Evolutionary conservation across 2,329 filamentous ascomycete species (phyloP), one percentile per base, ranked within the genome.

Genomic region (Aspergillus puulaauensis): DNA sequence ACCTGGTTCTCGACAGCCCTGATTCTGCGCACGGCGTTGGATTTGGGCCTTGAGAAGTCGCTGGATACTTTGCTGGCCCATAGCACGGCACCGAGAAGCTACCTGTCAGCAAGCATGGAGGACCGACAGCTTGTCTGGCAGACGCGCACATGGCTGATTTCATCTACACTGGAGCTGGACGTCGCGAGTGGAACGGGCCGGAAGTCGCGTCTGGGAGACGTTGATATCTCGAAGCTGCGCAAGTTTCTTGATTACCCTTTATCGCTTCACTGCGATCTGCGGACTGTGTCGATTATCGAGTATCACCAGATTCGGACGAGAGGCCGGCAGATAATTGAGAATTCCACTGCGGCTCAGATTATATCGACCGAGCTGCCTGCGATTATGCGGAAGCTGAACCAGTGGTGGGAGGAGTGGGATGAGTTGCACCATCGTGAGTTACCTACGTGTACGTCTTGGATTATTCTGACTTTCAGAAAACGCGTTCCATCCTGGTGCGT

Each of bases 1-100:
- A 72, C 71, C 1, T 73, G 71, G 71, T 73, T 73, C 47, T 73
- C 71, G 0, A 73, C 69, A 2, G 71, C 71, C 6, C 66, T 73
- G 8, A 73, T 73, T 52, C 59, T 73, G 19, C 69, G 71, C 17
- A 73, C 71, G 0, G 71, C 71, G 2, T 53, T 73, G 17, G 71
- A 73, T 52, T 70, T 71, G 9, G 71, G 71, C 0, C 59, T 73
- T 1, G 71, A 73, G 52, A 73, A 73, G 45, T 73, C 71, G 0
- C 52, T 73, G 9, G 71, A 73, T 39, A 70, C 64, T 1, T 54
- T 73, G 21, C 27, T 73, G 8, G 64, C 69, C 2, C 71, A 73
- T 51, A 65, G 66, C 15, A 64, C 65, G 27, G 57, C 70, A 0
- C 71, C 71, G 0, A 64, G 70, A n/a, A 73, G 71, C 53, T 72